Evolutionary conservation across 805 yeast species (phyloP), one percentile per base, ranked within the genome.

Genomic region (Pichia heedii): DNA sequence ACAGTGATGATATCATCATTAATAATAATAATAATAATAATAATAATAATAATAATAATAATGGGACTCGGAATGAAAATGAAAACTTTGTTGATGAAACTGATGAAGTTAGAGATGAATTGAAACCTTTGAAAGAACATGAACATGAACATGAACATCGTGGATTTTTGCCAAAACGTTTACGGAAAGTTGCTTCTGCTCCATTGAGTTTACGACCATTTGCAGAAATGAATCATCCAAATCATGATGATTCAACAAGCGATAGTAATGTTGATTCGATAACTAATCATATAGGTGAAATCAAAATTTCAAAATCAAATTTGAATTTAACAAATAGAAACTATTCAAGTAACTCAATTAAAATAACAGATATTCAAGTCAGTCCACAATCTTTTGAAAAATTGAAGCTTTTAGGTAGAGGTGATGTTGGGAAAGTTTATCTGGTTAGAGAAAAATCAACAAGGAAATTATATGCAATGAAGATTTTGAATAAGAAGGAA

Each of bases 391-490:
- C 93, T 22, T 93, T 93, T 60, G 96, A 89, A 52, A 90, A 87
- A 59, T 76, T 93, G 42, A 78, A 85, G 52, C 66, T 93, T n/a
- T 66, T 93, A 40, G 99, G 99, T 5, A 86, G 86, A 58, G 99
- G 99, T 45, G 98, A 93, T 56, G 97, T 93, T 32, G 99, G 99
- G 3, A 89, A 87, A 60, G 99, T 93, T 21, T 93, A 85, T 55
- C 67, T 93, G 22, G 99, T 93, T 5, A 74, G 83, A 48, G 96
- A 94, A 54, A 86, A 84, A 58, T 66, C 71, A 33, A 71, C 89
- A 3, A 77, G 80, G 50, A 76, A 79, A 50, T 65, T 88, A 29
- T 93, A 79, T 59, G 99, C 99, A 6, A 83, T 93, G 90, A 93
- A 93, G 59, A 86, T 93, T 3, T 68, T 90, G 45, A 79, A 77